Percentiles rank a stretch among this genome's conserved stretches.
Conservation (phyloP, 1,139 yeast species). For the Yamadazyma blattariae region DNA sequence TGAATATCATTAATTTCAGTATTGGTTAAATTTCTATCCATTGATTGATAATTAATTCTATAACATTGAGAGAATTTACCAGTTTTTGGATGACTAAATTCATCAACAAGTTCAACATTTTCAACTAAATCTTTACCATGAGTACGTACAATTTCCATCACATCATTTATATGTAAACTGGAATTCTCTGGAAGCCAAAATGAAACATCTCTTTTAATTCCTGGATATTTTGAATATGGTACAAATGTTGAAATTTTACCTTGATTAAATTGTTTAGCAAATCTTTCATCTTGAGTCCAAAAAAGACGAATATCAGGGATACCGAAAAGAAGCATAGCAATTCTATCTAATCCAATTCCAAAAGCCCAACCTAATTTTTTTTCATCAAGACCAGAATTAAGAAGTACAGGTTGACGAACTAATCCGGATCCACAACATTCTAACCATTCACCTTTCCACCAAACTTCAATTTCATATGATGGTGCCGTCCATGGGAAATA, state of each 20-base stretch:
- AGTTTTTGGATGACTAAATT: slow-evolving; percentile 82
- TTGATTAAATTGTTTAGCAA: slow-evolving; percentile 64
- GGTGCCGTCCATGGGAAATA: slow-evolving; percentile 99
- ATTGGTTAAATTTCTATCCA: slow-evolving; percentile 89
- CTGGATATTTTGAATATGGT: slow-evolving; percentile 91
- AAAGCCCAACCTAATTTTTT: slow-evolving; percentile 91
- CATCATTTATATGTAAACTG: slow-evolving; percentile 75
- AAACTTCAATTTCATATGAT: slow-evolving; percentile 96
- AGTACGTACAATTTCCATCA: slow-evolving; percentile 88
- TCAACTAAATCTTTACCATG: slow-evolving; percentile 89
- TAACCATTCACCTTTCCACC: slow-evolving; percentile 99
- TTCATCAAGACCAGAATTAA: slow-evolving; percentile 64
- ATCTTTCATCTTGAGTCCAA: slow-evolving; percentile 86
- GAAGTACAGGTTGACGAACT: slow-evolving; percentile 73
- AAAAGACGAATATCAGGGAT: slow-evolving; percentile 92
- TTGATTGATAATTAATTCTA: slow-evolving; percentile 87
- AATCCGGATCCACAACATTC: slow-evolving; percentile 98
- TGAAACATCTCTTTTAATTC: slow-evolving; percentile 81
- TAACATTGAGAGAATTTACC: slow-evolving; percentile 78
- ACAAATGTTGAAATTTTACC: slow-evolving; percentile 70
- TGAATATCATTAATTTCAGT: slow-evolving; percentile 76
- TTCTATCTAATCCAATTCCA: slow-evolving; percentile 92
- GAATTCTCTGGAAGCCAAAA: slow-evolving; percentile 71
- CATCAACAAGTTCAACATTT: slow-evolving; percentile 76
- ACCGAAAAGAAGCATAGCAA: slow-evolving; percentile 93